Base-by-base conservation (phyloP, 2,329 filamentous ascomycete species). In the Fusarium albosuccineum region DNA sequence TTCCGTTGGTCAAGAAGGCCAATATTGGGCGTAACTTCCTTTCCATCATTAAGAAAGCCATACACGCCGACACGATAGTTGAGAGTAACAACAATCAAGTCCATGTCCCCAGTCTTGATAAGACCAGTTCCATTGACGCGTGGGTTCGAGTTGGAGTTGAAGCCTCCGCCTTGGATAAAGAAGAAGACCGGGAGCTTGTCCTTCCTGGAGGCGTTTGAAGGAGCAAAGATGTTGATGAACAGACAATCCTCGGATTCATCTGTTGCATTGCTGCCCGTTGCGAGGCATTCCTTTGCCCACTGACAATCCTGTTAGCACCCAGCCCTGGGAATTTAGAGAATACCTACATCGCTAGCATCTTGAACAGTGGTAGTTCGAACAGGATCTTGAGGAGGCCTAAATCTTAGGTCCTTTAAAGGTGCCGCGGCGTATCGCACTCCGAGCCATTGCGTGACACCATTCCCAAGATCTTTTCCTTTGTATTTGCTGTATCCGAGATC, bases 11-110 rank as follows among this genome's bases (percentile, higher is more conserved):
- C 91, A 34, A 86, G 85, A 1, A 94, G 80, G 2, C 92, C 92
- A 68, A 89, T 89, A 75, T 94, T 94, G 36, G 89, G 74, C 59
- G 84, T 86, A 3, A 86, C 85, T 67, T 66, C 72, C 68, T 90
- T 85, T 14, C 85, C 79, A 57, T 87, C 82, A 2, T 87, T 86
- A 11, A 94, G 82, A 73, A 94, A 94, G 0, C 92, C 92, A 68
- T 89, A 93, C 0, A 87, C 85, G 0, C 91, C 91, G 10, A 94
- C 90, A 6, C 92, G 88, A 74, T 94, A 94, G 77, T 93, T 94
- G 78, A 92, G 85, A 9, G 84, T 89, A 2, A 94, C 90, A 1
- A 93, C 87, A 0, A 94, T 79, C 27, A 93, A 89, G 59, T 85
- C 79, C 37, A 83, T 81, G 16, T 86, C 86, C 0, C 88, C 89